A percentile compares a stretch with the other conserved stretches of the same genome.
Evolutionary conservation across 148 eudicot species (phyloP).

Genomic region (Limonium bicolor): DNA sequence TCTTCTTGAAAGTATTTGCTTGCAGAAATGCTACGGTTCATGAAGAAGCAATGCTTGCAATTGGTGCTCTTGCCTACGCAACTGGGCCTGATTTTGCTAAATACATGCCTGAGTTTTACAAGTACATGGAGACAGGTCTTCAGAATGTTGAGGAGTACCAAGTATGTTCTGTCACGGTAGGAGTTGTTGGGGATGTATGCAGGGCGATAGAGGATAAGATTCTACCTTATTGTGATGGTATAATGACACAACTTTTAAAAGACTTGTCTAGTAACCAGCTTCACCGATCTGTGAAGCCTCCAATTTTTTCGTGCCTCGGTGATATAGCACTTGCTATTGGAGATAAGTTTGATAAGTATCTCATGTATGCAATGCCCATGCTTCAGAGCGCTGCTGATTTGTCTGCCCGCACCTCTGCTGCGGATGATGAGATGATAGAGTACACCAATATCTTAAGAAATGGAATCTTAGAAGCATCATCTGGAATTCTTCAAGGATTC

Average conservation of each 20-base stretch:
- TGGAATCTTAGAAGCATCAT: constrained; percentile 90
- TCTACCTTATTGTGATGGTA: constrained; percentile 81
- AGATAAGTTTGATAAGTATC: constrained; percentile 80
- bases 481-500: constrained; percentile 86
- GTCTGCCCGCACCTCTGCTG: constrained; percentile 58
- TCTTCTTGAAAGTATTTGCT: constrained; percentile 72
- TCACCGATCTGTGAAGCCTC: constrained; percentile 95
- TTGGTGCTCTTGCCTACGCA: constrained; percentile 87
- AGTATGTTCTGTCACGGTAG: constrained; percentile 92
- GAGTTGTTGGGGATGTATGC: constrained; percentile 90
- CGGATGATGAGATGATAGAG: constrained; percentile 68
- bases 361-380: constrained; percentile 94
- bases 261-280: constrained; percentile 80
- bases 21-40: constrained; percentile 86
- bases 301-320: constrained; percentile 88
- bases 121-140: constrained; percentile 89
- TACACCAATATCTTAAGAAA: constrained; percentile 78
- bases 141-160: constrained; percentile 91
- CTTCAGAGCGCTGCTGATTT: constrained; percentile 88
- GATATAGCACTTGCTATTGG: constrained; percentile 89
- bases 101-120: constrained; percentile 76
- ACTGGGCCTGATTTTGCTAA: constrained; percentile 68
- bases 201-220: constrained; percentile 85
- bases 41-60: constrained; percentile 93
- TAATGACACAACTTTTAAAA: constrained; percentile 91